Evolutionary conservation across 208 protist species (phyloP).

Genomic region (Wallacemonas sp.): DNA sequence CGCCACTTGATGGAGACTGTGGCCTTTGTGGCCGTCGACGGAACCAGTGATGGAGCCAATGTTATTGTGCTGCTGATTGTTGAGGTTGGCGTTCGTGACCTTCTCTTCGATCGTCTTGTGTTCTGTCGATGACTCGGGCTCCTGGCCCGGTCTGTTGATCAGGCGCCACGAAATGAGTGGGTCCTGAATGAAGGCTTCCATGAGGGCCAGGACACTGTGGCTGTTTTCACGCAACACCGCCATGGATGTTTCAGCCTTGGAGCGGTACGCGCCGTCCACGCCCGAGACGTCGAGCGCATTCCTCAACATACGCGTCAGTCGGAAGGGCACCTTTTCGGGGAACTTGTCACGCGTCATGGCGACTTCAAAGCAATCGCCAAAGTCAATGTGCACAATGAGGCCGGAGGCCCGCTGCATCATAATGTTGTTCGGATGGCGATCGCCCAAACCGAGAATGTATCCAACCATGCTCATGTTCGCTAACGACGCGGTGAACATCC

Average conservation of each 20-base stretch:
- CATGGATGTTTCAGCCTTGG: conserved; percentile 97
- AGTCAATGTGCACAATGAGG: conserved; percentile 99
- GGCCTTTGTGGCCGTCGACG: conserved; percentile 12
- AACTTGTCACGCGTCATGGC: conserved; percentile 99
- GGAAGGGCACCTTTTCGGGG: conserved; percentile 99
- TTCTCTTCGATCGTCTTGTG: conserved; percentile 81
- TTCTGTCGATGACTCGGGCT: conserved; percentile 68
- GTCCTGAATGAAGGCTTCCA: conserved; percentile 99
- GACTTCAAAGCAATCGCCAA: conserved; percentile 99
- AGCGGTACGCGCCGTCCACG: conserved; percentile 98
- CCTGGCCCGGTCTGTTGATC: conserved; percentile 68
- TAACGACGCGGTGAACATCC: conserved; percentile 98
- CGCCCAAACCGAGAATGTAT: conserved; percentile 98
- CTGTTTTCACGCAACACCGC: conserved; percentile 97
- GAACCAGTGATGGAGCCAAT: conserved; percentile 31
- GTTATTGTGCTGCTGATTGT: conserved; percentile 15
- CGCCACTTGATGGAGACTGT: conserved; percentile 23
- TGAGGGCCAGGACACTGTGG: conserved; percentile 98
- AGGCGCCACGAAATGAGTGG: conserved; percentile 99
- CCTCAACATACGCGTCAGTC: conserved; percentile 99
- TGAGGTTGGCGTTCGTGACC: conserved; percentile 38
- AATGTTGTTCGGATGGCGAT: conserved; percentile 99
- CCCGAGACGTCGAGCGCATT: conserved; percentile 99
- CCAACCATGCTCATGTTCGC: conserved; percentile 99
- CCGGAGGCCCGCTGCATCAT: conserved; percentile 98